phyloP scores from a whole-genome alignment of 2,329 filamentous ascomycete species.

The Epichloe elymi region DNA sequence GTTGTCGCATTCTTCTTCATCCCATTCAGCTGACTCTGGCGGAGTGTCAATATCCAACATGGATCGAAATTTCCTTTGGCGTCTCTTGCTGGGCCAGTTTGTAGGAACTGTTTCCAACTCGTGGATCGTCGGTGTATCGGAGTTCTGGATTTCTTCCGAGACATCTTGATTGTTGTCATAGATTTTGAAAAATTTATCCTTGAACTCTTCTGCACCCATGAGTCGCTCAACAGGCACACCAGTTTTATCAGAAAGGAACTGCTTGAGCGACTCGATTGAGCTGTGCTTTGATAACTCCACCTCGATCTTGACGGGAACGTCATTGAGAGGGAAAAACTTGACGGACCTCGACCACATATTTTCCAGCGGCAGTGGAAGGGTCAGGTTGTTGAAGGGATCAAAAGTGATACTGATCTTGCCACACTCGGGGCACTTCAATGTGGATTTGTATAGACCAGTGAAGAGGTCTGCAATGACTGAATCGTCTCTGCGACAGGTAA shows the following conservation, averaged over 20 bases:
- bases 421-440: conserved; percentile 80
- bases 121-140: conserved; percentile 55
- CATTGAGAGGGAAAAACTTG: conserved; percentile 64
- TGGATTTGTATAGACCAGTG: conserved; percentile 97
- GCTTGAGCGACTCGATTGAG: conserved; percentile 55
- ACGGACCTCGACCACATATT: conserved; percentile 66
- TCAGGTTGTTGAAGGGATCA: conserved; percentile 92
- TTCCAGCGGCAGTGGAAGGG: conserved; percentile 77
- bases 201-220: conserved; percentile 75
- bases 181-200: conserved; percentile 72
- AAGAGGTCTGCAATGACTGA: conserved; percentile 93
- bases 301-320: conserved; percentile 55
- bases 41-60: conserved; percentile 35
- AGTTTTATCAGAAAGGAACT: conserved; percentile 53
- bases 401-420: conserved; percentile 97
- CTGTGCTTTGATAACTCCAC: conserved; percentile 72
- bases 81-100: conserved; percentile 52
- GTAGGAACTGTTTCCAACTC: conserved; percentile 71
- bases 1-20: conserved; percentile 48
- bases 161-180: conserved; percentile 58
- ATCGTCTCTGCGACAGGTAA: conserved; percentile 84
- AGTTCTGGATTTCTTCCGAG: conserved; percentile 56
- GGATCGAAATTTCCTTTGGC: conserved; percentile 33
- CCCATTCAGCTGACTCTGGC: conserved; percentile 35
- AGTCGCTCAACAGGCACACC: conserved; percentile 52